Base-by-base conservation (phyloP, 257 asterid species). In the Eustoma russellianum region DNA sequence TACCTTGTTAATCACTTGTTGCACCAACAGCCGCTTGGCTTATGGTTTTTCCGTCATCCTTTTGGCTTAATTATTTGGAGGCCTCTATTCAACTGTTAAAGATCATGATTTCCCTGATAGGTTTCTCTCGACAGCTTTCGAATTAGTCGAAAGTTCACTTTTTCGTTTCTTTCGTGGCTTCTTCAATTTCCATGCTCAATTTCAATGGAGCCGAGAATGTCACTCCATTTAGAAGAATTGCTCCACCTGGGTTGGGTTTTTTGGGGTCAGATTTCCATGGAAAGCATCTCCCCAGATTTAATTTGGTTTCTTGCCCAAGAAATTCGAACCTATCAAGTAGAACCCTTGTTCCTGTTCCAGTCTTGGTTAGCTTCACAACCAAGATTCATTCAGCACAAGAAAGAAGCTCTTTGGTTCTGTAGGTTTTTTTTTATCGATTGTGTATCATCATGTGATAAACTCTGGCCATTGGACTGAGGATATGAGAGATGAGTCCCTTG, bases 391-490 rank as follows among this genome's bases (percentile, higher is more conserved):
- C 99, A 92, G 76, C 95, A 88, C 75, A 88, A 92, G 72, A 77
- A 88, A 48, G 98, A 85, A 70, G 98, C 98, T 0, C 88, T 85
- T 57, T 92, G 98, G 98, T 88, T 92, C 34, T 92, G 85, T 50
- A 70, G 97, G 55, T 85, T 92, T 49, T n/a, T n/a, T n/a, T n/a
- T 76, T 92, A 0, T 92, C 99, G 2, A 85, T 92, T 47, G 94
- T 88, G 67, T 92, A 92, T 64, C 94, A 92, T 77, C 98, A 85
- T 60, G 75, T 88, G 19, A 80, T 92, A 35, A 88, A 88, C 77
- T 97, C 99, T 16, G 97, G 97, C n/a, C 99, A 92, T 51, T 88
- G 97, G 97, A 92, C 99, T 6, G 97, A 88, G 68, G 99, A 92
- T 41, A 88, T 88, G 98, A 74, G 98, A 57, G 95, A 88, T 28